A percentile compares a stretch with the other conserved stretches of the same genome.
Evolutionary conservation across 345 rosid genomes (phyloP).

Genomic region (Jatropha curcas): DNA sequence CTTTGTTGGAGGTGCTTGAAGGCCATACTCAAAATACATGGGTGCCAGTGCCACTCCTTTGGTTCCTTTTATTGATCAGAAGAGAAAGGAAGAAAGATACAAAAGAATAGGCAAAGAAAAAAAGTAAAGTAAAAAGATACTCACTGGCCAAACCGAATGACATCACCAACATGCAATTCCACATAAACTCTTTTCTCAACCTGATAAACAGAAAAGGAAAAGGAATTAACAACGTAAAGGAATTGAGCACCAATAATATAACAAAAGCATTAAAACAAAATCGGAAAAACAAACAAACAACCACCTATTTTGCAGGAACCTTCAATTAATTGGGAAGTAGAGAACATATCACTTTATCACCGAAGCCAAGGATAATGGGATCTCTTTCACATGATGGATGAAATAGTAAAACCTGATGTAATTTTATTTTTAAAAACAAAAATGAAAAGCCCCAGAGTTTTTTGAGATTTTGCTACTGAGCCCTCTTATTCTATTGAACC

Average conservation of each 20-base stretch:
- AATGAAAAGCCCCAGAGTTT: neutral
- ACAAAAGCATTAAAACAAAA: neutral
- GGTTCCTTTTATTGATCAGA: slow-evolving; percentile 8
- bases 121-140: slow-evolving; percentile 30
- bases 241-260: neutral
- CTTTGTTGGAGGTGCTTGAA: neutral
- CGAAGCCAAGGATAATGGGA: neutral
- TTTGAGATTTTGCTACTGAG: slow-evolving; percentile 1
- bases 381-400: neutral
- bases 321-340: neutral
- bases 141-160: slow-evolving; percentile 90
- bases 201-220: slow-evolving; percentile 31
- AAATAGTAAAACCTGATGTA: neutral
- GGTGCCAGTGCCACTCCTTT: neutral
- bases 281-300: neutral
- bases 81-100: slow-evolving; percentile 11
- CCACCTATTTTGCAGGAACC: neutral
- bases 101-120: slow-evolving; percentile 7
- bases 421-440: neutral
- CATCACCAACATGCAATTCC: slow-evolving; percentile 85
- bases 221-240: neutral
- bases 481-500: too few species aligned
- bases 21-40: neutral
- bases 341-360: neutral
- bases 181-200: slow-evolving; percentile 62